Base-by-base conservation (phyloP, 495 filamentous ascomycete species). In the Elasticomyces elasticus region DNA sequence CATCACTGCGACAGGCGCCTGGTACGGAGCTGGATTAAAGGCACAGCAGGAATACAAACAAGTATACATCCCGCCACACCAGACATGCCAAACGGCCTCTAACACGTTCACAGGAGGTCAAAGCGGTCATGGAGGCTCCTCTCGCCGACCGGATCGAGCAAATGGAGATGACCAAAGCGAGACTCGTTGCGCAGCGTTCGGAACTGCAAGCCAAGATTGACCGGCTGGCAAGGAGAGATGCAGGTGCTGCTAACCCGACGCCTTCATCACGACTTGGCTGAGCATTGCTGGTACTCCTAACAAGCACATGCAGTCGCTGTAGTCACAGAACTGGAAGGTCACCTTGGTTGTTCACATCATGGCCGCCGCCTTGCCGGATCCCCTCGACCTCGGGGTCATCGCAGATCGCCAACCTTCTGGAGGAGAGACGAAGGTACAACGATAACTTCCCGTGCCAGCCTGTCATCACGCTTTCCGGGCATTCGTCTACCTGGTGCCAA, bases 1-100 rank as follows among this genome's bases (percentile, higher is more conserved):
- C 25, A 68, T 78, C 26, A 75, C 71, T 20, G 65, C 71, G 26
- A 70, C 69, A 0, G 77, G 79, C 42, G 64, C 74, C 0, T 69
- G 72, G 52, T 80, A 79, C 62, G 80, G 80, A 20, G 80, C 80
- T 1, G 72, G 72, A n/a, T 62, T 83, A 27, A 82, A 81, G 67
- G 74, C 69, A 50, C 65, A 66, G 53, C 64, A 72, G 54, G 74
- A 81, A 42, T 51, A 52, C 30, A 59, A 55, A 49, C 46, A 66
- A 60, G 67, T 67, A 42, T 44, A 22, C 12, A 50, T 12, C 35
- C 4, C 15, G 2, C 13, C 20, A 25, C 1, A 28, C n/a, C n/a
- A n/a, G n/a, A n/a, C n/a, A n/a, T n/a, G n/a, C n/a, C n/a, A n/a
- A n/a, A n/a, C n/a, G n/a, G n/a, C n/a, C n/a, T n/a, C n/a, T n/a